Evolutionary conservation across 1,284 basidiomycete species (phyloP).

Genomic region (Trametes pubescens): DNA sequence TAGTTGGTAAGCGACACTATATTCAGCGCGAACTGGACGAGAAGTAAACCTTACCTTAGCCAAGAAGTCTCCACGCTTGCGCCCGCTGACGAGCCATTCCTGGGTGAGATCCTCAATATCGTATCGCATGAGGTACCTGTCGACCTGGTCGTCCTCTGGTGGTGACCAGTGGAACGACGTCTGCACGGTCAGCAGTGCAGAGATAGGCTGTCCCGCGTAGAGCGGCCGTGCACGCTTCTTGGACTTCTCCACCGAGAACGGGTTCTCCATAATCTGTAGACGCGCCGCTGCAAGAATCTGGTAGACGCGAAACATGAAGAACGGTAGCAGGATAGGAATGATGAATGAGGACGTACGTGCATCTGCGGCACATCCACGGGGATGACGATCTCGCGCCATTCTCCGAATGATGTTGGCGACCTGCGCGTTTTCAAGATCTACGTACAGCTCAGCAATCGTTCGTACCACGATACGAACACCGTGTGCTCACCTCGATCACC

Average conservation of each 20-base stretch:
- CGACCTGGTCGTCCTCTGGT: slow-evolving; percentile 50
- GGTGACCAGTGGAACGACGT: slow-evolving; percentile 81
- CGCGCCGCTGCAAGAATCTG: slow-evolving; percentile 79
- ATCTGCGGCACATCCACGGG: slow-evolving; percentile 86
- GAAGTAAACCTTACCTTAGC: slow-evolving; percentile 58
- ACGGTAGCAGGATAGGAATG: neutral
- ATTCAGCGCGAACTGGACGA: slow-evolving; percentile 4
- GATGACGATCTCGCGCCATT: slow-evolving; percentile 77
- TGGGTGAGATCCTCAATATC: slow-evolving; percentile 78
- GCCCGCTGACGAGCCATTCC: slow-evolving; percentile 86
- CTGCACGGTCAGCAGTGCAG: slow-evolving; percentile 66
- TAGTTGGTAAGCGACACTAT: slow-evolving; percentile 10
- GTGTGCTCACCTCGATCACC: slow-evolving; percentile 41
- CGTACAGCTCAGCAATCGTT: neutral
- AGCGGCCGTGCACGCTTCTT: slow-evolving; percentile 50
- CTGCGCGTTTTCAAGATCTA: slow-evolving; percentile 54
- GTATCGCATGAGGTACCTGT: slow-evolving; percentile 68
- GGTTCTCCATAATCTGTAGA: slow-evolving; percentile 56
- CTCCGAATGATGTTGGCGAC: slow-evolving; percentile 44
- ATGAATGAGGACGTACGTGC: slow-evolving; percentile 59
- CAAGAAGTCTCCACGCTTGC: slow-evolving; percentile 78
- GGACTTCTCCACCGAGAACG: slow-evolving; percentile 35
- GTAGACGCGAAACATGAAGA: neutral
- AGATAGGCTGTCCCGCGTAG: slow-evolving; percentile 83
- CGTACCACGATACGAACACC: neutral